phyloP scores from a whole-genome alignment of 2,329 filamentous ascomycete species.

The Verticillium isaacii region DNA sequence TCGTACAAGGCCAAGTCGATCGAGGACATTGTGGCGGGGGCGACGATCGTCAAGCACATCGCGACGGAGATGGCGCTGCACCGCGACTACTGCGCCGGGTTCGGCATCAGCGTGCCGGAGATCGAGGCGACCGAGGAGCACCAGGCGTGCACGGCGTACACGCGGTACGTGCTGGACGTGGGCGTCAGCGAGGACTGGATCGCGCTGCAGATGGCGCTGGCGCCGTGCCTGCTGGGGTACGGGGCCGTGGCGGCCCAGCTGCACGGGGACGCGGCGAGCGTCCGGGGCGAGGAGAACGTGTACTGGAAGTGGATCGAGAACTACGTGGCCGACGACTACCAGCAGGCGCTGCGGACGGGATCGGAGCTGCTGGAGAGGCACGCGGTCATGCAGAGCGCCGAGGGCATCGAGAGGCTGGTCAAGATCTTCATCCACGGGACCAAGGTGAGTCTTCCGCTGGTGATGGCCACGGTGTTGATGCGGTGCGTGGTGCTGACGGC shows the following conservation, averaged over 20 bases:
- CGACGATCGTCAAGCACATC: conserved; percentile 70
- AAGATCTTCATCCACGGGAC: conserved; percentile 85
- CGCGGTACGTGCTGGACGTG: conserved; percentile 80
- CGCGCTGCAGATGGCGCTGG: conserved; percentile 76
- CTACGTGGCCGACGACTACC: conserved; percentile 78
- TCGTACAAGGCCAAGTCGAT: conserved; percentile 79
- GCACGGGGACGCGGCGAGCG: conserved; percentile 55
- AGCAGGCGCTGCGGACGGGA: conserved; percentile 64
- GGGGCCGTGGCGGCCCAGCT: conserved; percentile 71
- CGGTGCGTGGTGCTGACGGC: too few species aligned
- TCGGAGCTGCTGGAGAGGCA: conserved; percentile 74
- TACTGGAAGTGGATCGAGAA: conserved; percentile 94
- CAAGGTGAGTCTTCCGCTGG: conserved; percentile 47
- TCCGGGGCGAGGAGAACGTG: conserved; percentile 54
- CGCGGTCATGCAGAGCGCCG: conserved; percentile 66
- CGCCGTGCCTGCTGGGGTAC: conserved; percentile 89
- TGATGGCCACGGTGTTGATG: background rate
- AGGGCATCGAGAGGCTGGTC: conserved; percentile 75
- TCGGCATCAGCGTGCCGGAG: conserved; percentile 69
- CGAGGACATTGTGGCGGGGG: conserved; percentile 63
- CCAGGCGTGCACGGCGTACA: conserved; percentile 79
- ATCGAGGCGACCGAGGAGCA: conserved; percentile 72
- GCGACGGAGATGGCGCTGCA: conserved; percentile 77
- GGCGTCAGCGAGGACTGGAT: conserved; percentile 86
- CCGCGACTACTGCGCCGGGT: conserved; percentile 73